Evolutionary conservation across 805 yeast genomes (phyloP).

Genomic region (Saccharomycopsis malanga): DNA sequence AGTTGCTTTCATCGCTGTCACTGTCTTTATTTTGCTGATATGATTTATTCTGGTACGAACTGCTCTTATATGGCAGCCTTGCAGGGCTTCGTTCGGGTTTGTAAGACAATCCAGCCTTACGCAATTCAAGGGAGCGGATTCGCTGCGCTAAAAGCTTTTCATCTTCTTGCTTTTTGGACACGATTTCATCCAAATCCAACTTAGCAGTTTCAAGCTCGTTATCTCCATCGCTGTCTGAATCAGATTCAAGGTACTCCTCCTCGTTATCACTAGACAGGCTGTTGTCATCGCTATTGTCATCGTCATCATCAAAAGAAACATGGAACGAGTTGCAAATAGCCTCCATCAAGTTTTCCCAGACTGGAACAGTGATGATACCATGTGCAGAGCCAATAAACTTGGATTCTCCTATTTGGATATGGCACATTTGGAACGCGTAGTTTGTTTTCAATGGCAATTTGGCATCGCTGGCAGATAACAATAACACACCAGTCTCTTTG

Average conservation of each 20-base stretch:
- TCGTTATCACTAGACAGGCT: conserved; percentile 4
- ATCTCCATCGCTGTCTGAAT: conserved; percentile 1
- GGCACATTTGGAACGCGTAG: not conserved
- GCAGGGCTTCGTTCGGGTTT: too few relatives aligned
- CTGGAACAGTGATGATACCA: conserved; percentile 18
- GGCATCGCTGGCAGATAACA: not conserved
- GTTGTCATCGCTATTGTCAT: conserved; percentile 12
- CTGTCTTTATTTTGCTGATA: not conserved
- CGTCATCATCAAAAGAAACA: conserved; percentile 18
- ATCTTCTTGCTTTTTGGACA: not conserved
- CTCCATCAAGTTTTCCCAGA: conserved; percentile 22
- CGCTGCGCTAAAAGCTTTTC: not conserved
- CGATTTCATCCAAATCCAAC: conserved; percentile 5
- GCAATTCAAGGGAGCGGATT: not conserved
- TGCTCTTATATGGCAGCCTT: not conserved
- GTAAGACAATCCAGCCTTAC: not conserved
- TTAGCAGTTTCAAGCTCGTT: not conserved
- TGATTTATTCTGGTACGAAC: too few relatives aligned
- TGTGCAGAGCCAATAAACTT: conserved; percentile 1
- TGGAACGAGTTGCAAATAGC: conserved; percentile 18
- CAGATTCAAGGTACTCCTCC: conserved; percentile 7
- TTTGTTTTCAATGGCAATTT: not conserved
- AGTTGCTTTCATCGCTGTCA: not conserved
- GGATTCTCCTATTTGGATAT: not conserved
- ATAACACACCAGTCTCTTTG: not conserved